Evolutionary conservation across 108 stramenopile species (phyloP), one percentile per base, ranked within the genome.

Genomic region (Cyclotella cryptica): DNA sequence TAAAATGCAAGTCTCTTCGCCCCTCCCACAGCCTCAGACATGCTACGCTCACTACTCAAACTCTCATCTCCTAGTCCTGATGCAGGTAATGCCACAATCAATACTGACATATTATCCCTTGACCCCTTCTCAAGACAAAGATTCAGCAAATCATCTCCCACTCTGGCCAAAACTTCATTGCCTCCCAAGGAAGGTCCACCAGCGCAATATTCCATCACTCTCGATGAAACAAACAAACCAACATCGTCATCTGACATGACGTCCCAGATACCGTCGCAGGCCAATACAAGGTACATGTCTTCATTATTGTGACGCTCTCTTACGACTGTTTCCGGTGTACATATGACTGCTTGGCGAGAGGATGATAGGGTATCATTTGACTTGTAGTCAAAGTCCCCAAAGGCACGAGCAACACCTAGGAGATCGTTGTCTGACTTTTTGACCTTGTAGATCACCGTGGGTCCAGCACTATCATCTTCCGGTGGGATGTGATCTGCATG

Each of bases 341-440:
- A 86, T 15, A 90, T 81, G 13, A 98, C 88, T 24, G 95, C 91
- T 80, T 99, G 97, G 30, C 87, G 85, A 28, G 86, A 88, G 24
- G 88, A 57, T 0, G 78, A 66, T 53, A 96, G 45, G 24, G 67
- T 69, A n/a, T 66, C 74, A 69, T 93, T 90, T n/a, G 73, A 71
- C 81, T 98, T 98, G 94, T 90, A 97, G 55, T 91, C 90, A 78
- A 93, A 96, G 59, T 98, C 98, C 15, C 98, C 98, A 75, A 96
- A 93, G 29, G 96, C 85, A 30, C 98, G 92, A 6, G 96, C 84
- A 13, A 96, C 90, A 19, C 89, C 93, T 62, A 98, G 68, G 57
- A 78, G 61, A 46, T 93, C 87, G 28, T 66, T 88, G 29, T 68
- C 42, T 58, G 55, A 74, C 19, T 64, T 58, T 45, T 61, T 78